Evolutionary conservation across 192 early-diverging fungal species (phyloP), one percentile per base, ranked within the genome.

Genomic region (Podochytrium sp.): DNA sequence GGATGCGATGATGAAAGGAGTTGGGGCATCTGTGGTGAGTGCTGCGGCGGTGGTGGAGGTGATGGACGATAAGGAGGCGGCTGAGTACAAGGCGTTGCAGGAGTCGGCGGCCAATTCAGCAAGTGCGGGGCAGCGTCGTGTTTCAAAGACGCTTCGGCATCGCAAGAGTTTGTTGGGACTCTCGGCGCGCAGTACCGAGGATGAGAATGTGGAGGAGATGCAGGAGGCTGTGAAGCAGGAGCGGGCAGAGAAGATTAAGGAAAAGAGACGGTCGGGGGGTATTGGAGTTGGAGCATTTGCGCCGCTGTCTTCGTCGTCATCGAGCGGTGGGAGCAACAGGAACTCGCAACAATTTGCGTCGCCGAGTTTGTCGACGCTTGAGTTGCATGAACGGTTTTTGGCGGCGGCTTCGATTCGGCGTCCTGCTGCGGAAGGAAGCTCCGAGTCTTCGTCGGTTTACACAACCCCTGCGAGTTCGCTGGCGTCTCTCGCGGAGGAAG

Each of bases 161-260:
- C 52, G 75, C 5, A 57, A 68, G 33, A 58, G 52, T 37, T 70
- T 76, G 66, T 43, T 76, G 33, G 75, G 75, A 5, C 32, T 76
- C 20, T 63, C 58, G 10, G 39, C 65, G 30, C 5, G 75, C 0
- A n/a, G n/a, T n/a, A 30, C n/a, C 12, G 68, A 67, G 29, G 37
- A 57, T 18, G 78, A 75, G 16, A 67, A 72, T 64, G 34, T 64
- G 25, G 62, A 76, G 55, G 81, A 79, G 18, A 74, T 78, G 47
- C 71, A 66, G n/a, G 82, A 80, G 42, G 79, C 78, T 4, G 74
- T 59, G 33, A 78, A 78, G 39, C 61, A 74, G 47, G 82, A 84
- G 64, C 76, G 82, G 27, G 63, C 47, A 40, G 82, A 84, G 55
- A 81, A 81, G 71, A 80, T 84, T 47, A 64, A 78, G 42, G 82